A percentile compares a stretch with the other conserved stretches of the same genome.
phyloP scores from a whole-genome alignment of 352 stramenopile species.

The Phytopythium montanum region DNA sequence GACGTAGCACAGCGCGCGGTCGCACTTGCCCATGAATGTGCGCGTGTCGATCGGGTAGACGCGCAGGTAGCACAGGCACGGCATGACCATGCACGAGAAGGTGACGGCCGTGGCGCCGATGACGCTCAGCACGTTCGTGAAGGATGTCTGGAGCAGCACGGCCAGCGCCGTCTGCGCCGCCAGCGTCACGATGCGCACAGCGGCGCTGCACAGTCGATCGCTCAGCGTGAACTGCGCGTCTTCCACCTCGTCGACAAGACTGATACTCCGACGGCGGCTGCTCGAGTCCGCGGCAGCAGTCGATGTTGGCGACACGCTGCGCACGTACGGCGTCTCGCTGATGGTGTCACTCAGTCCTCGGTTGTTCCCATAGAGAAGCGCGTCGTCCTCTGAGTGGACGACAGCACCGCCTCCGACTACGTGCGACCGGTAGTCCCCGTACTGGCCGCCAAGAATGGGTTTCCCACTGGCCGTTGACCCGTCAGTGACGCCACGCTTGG shows the following conservation, averaged over 20 bases:
- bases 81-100: slow-evolving; percentile 76
- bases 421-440: background rate
- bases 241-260: background rate
- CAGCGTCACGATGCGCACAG: slow-evolving; percentile 48
- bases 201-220: slow-evolving; percentile 42
- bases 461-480: slow-evolving; percentile 20
- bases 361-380: slow-evolving; percentile 42
- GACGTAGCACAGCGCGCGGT: slow-evolving; percentile 45
- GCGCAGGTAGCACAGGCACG: slow-evolving; percentile 68
- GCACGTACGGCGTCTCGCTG: slow-evolving; percentile 29
- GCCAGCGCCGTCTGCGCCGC: slow-evolving; percentile 46
- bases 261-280: too few species aligned
- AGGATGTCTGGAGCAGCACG: slow-evolving; percentile 70
- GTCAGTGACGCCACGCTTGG: slow-evolving; percentile 20
- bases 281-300: slow-evolving; percentile 8
- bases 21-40: slow-evolving; percentile 42
- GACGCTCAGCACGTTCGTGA: slow-evolving; percentile 60
- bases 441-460: slow-evolving; percentile 29
- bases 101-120: slow-evolving; percentile 64
- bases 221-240: slow-evolving; percentile 28
- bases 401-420: slow-evolving; percentile 7
- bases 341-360: slow-evolving; percentile 15
- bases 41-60: slow-evolving; percentile 51
- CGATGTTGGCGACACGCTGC: slow-evolving; percentile 23
- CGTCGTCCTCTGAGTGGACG: slow-evolving; percentile 28